Base-by-base conservation (phyloP, 371 early-diverging fungal species). In the Choanephora cucurbitarum region DNA sequence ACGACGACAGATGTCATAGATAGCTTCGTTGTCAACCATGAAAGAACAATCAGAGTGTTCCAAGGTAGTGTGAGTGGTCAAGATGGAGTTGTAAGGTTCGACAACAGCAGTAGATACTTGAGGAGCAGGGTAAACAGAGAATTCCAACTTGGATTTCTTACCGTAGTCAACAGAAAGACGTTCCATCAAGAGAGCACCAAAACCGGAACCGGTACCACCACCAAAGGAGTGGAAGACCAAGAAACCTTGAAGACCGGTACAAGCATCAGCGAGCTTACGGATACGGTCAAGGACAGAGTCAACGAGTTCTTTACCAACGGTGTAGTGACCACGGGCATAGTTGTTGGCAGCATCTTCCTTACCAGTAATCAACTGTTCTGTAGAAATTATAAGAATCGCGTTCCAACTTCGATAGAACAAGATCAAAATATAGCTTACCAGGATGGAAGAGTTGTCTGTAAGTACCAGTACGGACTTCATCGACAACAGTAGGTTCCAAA, bases 301-400 rank as follows among this genome's bases (percentile, higher is more conserved):
- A 59, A 98, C 91, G 52, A 97, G 89, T 76, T 97, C 97, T 84
- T 97, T 97, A 59, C 99, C 99, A 60, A 97, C 90, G 54, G 99
- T 98, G 87, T 98, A 99, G 86, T 99, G 97, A 72, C 99, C 99
- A 88, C 98, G 91, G 48, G 99, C 99, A 75, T 98, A 99, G 91
- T 98, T 98, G 88, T 99, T 98, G 64, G 98, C 99, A 39, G 99
- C 99, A 78, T 98, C 99, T 81, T 98, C 98, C 86, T 98, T 97
- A 68, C 99, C 99, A 62, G 90, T 90, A 80, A 99, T 96, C 62
- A 99, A 81, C 86, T 95, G 94, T 67, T 94, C 92, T 58, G 44
- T 17, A 18, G 95, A 74, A 94, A 91, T 39, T 94, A 33, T 33
- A 23, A 42, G 42, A 52, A 57, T n/a, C 13, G 28, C 10, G 19